phyloP scores from a whole-genome alignment of 306 rosid species.

The Acacia confusa region DNA sequence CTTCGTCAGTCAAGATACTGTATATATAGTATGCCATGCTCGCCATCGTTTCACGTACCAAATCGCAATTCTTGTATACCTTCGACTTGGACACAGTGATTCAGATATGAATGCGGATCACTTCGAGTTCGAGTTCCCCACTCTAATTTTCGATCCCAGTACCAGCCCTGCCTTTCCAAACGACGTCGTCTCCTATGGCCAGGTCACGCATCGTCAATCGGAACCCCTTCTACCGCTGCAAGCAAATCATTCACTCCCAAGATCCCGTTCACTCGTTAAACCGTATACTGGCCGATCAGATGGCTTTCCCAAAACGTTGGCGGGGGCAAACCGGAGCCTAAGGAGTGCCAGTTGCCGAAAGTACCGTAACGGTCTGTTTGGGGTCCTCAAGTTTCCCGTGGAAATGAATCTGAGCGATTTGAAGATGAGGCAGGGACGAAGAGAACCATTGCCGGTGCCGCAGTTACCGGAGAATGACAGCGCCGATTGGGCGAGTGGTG shows the following conservation, averaged over 20 bases:
- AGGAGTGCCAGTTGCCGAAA: slow-evolving; percentile 22
- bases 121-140: slow-evolving; percentile 39
- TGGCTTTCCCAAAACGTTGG: not conserved
- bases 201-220: slow-evolving; percentile 28
- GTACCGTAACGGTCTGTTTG: slow-evolving; percentile 26
- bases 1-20: not conserved
- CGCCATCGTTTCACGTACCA: not conserved
- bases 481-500: not conserved
- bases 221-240: not conserved
- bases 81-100: not conserved
- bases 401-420: slow-evolving; percentile 47
- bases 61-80: not conserved
- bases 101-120: not conserved
- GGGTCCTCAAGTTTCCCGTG: slow-evolving; percentile 39
- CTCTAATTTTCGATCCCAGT: not conserved
- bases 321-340: slow-evolving; percentile 6
- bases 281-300: not conserved
- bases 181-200: slow-evolving; percentile 42
- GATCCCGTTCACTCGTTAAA: not conserved
- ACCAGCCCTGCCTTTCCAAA: not conserved
- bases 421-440: slow-evolving; percentile 40
- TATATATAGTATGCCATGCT: not conserved
- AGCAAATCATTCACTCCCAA: not conserved
- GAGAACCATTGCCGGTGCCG: slow-evolving; percentile 10
- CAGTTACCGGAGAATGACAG: not conserved